Percentiles rank a stretch among this genome's conserved stretches.
These are phyloP conservation scores for Canna indica DNA, from an alignment of 176 grass and related monocot genomes.

Conservation along the genomic window DNA sequence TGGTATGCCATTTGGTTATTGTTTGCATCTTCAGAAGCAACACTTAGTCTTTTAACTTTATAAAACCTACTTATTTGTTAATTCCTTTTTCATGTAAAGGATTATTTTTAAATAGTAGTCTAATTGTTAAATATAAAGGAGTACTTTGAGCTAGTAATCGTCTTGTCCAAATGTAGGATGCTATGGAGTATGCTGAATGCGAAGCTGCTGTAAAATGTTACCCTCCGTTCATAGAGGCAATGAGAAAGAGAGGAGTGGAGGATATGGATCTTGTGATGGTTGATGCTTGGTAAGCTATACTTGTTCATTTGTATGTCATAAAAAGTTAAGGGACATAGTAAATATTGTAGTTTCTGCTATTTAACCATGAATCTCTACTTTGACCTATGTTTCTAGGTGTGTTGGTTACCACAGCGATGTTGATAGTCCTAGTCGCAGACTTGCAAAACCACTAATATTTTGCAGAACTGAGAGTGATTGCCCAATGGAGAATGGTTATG, in stretches of 20 bases:
- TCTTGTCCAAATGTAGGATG: conserved; percentile 50
- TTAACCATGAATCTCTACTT: neutral
- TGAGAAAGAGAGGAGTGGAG: conserved; percentile 97
- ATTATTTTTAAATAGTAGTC: too few species aligned
- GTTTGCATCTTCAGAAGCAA: neutral
- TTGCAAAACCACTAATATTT: conserved; percentile 95
- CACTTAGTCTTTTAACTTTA: neutral
- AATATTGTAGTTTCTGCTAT: neutral
- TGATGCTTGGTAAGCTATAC: conserved; percentile 73
- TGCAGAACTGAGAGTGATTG: conserved; percentile 96
- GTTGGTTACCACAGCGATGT: conserved; percentile 75
- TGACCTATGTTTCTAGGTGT: conserved; percentile 45
- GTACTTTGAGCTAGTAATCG: neutral
- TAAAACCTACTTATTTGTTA: neutral
- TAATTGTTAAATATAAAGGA: too few species aligned
- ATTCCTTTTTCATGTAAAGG: neutral
- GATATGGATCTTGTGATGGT: conserved; percentile 99
- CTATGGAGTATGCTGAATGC: conserved; percentile 96
- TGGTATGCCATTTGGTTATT: neutral
- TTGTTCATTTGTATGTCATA: neutral
- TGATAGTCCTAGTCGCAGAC: conserved; percentile 81
- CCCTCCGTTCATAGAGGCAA: conserved; percentile 92
- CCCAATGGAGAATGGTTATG: conserved; percentile 99
- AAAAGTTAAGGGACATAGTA: neutral
- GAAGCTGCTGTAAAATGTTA: conserved; percentile 92